These are phyloP conservation scores for Trichoderma brevicompactum DNA, from an alignment of 2,329 filamentous ascomycete genomes.

Conservation along the genomic window DNA sequence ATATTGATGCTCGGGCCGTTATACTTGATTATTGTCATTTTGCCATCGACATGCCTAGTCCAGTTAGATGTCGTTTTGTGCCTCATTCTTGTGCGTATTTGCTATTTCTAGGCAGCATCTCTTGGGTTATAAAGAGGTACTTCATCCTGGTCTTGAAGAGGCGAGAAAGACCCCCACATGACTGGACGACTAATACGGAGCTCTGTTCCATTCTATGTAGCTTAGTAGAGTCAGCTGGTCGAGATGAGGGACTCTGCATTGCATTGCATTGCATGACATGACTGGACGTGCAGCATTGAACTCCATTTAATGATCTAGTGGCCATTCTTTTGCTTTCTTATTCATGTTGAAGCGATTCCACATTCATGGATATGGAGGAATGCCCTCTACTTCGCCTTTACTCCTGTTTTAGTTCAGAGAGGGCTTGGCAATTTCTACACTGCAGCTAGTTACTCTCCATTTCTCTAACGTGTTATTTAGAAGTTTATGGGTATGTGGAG, in stretches of 20 bases:
- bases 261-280: conserved; percentile 4
- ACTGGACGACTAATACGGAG: background rate
- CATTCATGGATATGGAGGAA: background rate
- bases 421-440: too few relatives aligned
- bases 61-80: background rate
- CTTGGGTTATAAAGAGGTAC: background rate
- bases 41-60: background rate
- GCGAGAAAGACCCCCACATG: background rate
- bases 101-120: background rate
- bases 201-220: background rate
- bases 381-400: too few relatives aligned
- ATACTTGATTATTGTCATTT: background rate
- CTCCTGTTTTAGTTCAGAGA: too few relatives aligned
- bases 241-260: background rate
- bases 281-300: background rate
- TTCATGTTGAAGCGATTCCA: background rate
- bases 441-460: too few relatives aligned
- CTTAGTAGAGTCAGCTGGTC: background rate
- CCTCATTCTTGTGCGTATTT: background rate
- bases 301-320: background rate
- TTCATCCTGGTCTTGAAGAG: background rate
- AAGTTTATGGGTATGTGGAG: too few relatives aligned
- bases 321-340: background rate
- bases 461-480: too few relatives aligned
- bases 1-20: background rate